A percentile compares a stretch with the other conserved stretches of the same genome.
Conservation (phyloP, 495 filamentous ascomycete species). For the Penicillium maclennaniae region DNA sequence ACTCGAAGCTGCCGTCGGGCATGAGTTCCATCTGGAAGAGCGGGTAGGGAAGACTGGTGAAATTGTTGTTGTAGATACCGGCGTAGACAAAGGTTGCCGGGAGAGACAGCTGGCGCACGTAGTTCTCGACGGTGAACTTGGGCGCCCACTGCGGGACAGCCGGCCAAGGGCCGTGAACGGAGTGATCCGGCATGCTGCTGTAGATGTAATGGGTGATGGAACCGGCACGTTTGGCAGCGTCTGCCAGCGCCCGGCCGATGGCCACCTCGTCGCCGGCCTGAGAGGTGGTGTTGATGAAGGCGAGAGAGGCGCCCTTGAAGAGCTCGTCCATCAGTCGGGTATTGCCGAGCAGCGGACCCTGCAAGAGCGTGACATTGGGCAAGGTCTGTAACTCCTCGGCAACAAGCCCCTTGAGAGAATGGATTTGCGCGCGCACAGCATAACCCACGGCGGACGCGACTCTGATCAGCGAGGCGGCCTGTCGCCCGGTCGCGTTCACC, state of each 20-base stretch:
- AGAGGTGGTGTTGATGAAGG: slow-evolving; percentile 98
- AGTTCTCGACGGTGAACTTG: slow-evolving; percentile 89
- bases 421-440: slow-evolving; percentile 81
- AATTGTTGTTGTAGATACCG: slow-evolving; percentile 99
- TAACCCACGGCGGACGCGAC: slow-evolving; percentile 91
- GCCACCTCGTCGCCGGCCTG: slow-evolving; percentile 86
- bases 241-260: slow-evolving; percentile 80
- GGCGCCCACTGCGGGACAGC: slow-evolving; percentile 84
- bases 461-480: slow-evolving; percentile 88
- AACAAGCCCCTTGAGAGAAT: slow-evolving; percentile 75
- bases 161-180: slow-evolving; percentile 71
- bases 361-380: slow-evolving; percentile 78
- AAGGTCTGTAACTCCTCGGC: slow-evolving; percentile 76
- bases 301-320: slow-evolving; percentile 78
- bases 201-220: slow-evolving; percentile 86
- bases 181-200: slow-evolving; percentile 94
- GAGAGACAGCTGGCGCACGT: slow-evolving; percentile 75
- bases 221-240: slow-evolving; percentile 80
- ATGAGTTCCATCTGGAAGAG: slow-evolving; percentile 90
- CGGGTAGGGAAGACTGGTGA: slow-evolving; percentile 88
- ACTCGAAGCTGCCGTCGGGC: slow-evolving; percentile 79
- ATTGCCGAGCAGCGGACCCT: slow-evolving; percentile 75
- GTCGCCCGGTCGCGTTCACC: slow-evolving; percentile 88
- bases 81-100: slow-evolving; percentile 92
- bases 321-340: slow-evolving; percentile 65